A percentile compares a stretch with the other conserved stretches of the same genome.
These are phyloP conservation scores for Eruca vesicaria DNA, from an alignment of 441 rosid species.

Conservation along the genomic window DNA sequence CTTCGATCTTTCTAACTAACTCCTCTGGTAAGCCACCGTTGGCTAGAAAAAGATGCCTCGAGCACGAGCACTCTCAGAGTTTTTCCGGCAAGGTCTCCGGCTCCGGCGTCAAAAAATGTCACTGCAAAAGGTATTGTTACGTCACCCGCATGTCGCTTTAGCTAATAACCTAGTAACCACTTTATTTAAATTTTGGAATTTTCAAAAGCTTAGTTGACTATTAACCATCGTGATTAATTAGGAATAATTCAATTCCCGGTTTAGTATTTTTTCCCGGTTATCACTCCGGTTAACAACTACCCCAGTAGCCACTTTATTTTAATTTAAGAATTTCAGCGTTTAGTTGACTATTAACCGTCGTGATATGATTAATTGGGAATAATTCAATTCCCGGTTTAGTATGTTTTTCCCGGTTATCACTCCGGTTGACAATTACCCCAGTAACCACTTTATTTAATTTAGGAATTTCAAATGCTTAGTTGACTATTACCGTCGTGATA, in stretches of 20 bases:
- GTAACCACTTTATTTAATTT: too few relatives aligned
- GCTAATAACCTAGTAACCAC: conserved; percentile 5
- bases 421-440: too few relatives aligned
- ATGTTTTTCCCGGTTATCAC: neutral
- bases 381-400: conserved; percentile 14
- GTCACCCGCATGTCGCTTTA: conserved; percentile 22
- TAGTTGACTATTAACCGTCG: too few relatives aligned
- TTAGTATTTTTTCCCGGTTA: conserved; percentile 12
- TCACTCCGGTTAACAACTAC: too few relatives aligned
- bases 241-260: conserved; percentile 12
- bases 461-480: too few relatives aligned
- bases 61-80: conserved; percentile 63
- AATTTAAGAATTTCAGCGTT: too few relatives aligned
- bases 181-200: neutral
- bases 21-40: conserved; percentile 86
- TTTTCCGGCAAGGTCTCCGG: conserved; percentile 64
- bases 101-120: conserved; percentile 65
- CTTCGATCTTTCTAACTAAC: conserved; percentile 51
- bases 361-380: too few relatives aligned
- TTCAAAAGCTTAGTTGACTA: conserved; percentile 28
- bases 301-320: too few relatives aligned
- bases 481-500: too few relatives aligned
- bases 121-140: conserved; percentile 79
- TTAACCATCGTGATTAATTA: neutral
- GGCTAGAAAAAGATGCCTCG: conserved; percentile 72